Evolutionary conservation across 352 stramenopile genomes (phyloP).

Genomic region (Phytophthora tubulina): DNA sequence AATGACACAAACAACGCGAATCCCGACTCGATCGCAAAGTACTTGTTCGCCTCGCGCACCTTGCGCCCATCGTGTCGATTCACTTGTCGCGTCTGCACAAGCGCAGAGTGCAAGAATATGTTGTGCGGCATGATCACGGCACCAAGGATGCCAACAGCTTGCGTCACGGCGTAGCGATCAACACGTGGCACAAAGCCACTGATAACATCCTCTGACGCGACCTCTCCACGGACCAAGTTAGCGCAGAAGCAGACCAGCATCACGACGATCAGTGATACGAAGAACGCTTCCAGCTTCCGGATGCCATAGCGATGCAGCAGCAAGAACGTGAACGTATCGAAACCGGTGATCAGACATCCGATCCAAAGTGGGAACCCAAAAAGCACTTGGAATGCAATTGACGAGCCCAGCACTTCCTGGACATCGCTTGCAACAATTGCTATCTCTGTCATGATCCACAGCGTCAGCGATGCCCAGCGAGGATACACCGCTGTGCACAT

Average conservation of each 20-base stretch:
- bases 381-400: slow-evolving; percentile 93
- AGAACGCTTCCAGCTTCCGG: slow-evolving; percentile 94
- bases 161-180: slow-evolving; percentile 79
- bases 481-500: slow-evolving; percentile 87
- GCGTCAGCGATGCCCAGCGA: slow-evolving; percentile 71
- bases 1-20: slow-evolving; percentile 95
- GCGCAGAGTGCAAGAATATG: slow-evolving; percentile 94
- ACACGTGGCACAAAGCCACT: slow-evolving; percentile 85
- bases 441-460: slow-evolving; percentile 95
- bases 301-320: slow-evolving; percentile 93
- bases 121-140: slow-evolving; percentile 98
- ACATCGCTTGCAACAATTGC: slow-evolving; percentile 94
- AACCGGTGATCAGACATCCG: slow-evolving; percentile 88
- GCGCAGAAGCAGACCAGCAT: slow-evolving; percentile 96
- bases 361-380: slow-evolving; percentile 92
- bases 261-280: slow-evolving; percentile 92
- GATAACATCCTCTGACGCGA: slow-evolving; percentile 71
- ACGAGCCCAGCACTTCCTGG: slow-evolving; percentile 93
- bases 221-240: slow-evolving; percentile 89
- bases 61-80: slow-evolving; percentile 68
- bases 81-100: slow-evolving; percentile 79
- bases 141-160: slow-evolving; percentile 93
- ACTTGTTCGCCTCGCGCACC: slow-evolving; percentile 91
- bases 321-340: slow-evolving; percentile 96
- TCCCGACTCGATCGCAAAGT: slow-evolving; percentile 94